Percentiles rank a stretch among this genome's conserved stretches.
Evolutionary conservation across 768 basidiomycete genomes (phyloP).

Genomic region (Termitomyces sp.): DNA sequence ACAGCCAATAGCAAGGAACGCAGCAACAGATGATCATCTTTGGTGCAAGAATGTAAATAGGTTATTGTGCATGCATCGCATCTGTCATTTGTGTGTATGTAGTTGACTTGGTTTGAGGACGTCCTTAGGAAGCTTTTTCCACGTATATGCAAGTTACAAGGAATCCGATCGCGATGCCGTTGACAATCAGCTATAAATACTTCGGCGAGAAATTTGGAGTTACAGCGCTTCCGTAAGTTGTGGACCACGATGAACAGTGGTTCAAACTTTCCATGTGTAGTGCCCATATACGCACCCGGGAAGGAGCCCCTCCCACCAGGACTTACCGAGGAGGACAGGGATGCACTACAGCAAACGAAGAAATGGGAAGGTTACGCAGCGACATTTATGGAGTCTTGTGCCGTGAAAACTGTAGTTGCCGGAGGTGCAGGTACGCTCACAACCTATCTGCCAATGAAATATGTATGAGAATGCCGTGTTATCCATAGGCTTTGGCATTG

Average conservation of each 20-base stretch:
- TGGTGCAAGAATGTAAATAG: background rate
- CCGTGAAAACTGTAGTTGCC: constrained; percentile 73
- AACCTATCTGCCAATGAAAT: background rate
- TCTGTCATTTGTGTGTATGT: too few relatives aligned
- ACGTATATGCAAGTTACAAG: too few relatives aligned
- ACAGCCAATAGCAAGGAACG: too few relatives aligned
- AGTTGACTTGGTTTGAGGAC: too few relatives aligned
- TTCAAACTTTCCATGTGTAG: constrained; percentile 35
- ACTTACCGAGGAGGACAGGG: constrained; percentile 73
- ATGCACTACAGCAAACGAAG: constrained; percentile 58
- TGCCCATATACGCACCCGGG: constrained; percentile 79
- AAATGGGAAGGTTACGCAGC: constrained; percentile 72
- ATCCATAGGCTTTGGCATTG: constrained; percentile 78
- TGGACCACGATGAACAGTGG: constrained; percentile 13
- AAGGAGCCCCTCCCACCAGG: constrained; percentile 87
- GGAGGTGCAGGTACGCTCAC: constrained; percentile 71
- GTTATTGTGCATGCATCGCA: too few relatives aligned
- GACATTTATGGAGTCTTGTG: constrained; percentile 81
- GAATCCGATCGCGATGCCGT: background rate
- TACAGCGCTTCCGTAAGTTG: background rate
- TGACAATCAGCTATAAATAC: constrained; percentile 7
- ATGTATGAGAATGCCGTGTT: background rate
- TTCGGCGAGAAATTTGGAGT: constrained; percentile 10
- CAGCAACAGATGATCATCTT: background rate
- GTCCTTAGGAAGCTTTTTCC: too few relatives aligned